These are phyloP conservation scores for Fusarium odoratissimum DNA, from an alignment of 2,329 filamentous ascomycete genomes.

Conservation along the genomic window DNA sequence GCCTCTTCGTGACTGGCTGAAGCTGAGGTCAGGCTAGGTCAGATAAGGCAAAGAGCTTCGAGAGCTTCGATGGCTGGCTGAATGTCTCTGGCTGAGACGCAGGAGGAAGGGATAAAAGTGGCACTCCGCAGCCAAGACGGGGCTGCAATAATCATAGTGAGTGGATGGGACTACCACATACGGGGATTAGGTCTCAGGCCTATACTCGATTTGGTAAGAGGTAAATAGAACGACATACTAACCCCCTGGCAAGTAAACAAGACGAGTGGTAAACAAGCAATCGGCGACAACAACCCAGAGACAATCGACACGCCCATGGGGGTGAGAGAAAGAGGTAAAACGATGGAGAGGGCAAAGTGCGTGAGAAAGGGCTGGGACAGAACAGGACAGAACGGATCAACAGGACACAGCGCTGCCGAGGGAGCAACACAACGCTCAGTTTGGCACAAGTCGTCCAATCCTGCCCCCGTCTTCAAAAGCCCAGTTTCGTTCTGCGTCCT, in stretches of 20 bases:
- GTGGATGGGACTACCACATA: slow-evolving; percentile 25
- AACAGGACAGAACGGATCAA: slow-evolving; percentile 32
- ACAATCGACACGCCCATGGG: slow-evolving; percentile 43
- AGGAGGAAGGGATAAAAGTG: slow-evolving; percentile 39
- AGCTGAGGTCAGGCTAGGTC: slow-evolving; percentile 36
- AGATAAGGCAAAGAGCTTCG: slow-evolving; percentile 35
- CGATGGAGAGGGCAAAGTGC: slow-evolving; percentile 15
- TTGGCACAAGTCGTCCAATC: slow-evolving; percentile 44
- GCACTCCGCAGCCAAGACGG: slow-evolving; percentile 18
- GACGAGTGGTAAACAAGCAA: slow-evolving; percentile 38
- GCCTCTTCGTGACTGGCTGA: slow-evolving; percentile 31
- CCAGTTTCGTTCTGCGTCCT: slow-evolving; percentile 49
- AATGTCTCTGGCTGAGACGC: slow-evolving; percentile 42
- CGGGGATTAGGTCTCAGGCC: slow-evolving; percentile 12
- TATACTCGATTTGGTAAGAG: slow-evolving; percentile 33
- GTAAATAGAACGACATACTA: slow-evolving; percentile 41
- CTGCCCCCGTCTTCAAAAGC: slow-evolving; percentile 55
- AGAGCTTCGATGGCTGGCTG: slow-evolving; percentile 35
- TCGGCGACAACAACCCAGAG: slow-evolving; percentile 15
- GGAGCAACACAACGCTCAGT: slow-evolving; percentile 32
- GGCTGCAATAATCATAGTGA: slow-evolving; percentile 14
- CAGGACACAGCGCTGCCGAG: slow-evolving; percentile 35
- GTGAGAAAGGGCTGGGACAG: slow-evolving; percentile 24
- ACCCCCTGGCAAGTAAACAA: slow-evolving; percentile 41
- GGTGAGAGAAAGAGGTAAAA: slow-evolving; percentile 22